A percentile compares a stretch with the other conserved stretches of the same genome.
phyloP scores from a whole-genome alignment of 345 rosid genomes.

The Dovyalis caffra region DNA sequence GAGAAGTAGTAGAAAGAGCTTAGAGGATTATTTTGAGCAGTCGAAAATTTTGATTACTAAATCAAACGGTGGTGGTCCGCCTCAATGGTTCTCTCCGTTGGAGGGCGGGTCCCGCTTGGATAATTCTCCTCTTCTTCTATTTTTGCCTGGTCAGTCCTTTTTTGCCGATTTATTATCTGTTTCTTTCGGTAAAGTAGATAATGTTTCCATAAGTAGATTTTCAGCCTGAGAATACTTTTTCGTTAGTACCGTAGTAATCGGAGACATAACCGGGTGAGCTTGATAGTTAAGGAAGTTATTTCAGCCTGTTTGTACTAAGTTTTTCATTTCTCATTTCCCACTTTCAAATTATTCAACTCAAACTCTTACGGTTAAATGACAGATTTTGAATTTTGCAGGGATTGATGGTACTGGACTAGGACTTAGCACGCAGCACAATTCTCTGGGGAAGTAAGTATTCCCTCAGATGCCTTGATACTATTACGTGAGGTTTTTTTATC shows the following conservation, averaged over 20 bases:
- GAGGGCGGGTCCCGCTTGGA: conserved; percentile 45
- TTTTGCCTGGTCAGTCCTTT: conserved; percentile 54
- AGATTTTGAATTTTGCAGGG: conserved; percentile 29
- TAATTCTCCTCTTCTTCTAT: conserved; percentile 68
- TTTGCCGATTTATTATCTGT: no score
- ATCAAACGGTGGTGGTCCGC: conserved; percentile 50
- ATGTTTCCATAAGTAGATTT: no score
- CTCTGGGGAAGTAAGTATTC: conserved; percentile 57
- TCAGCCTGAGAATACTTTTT: no score
- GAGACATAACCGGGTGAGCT: no score
- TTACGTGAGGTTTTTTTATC: no score
- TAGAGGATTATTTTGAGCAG: conserved; percentile 50
- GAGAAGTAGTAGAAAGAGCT: conserved; percentile 16
- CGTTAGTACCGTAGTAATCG: no score
- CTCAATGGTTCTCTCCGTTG: conserved; percentile 75
- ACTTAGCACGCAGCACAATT: conserved; percentile 47
- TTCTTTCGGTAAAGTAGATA: no score
- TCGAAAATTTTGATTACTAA: conserved; percentile 43
- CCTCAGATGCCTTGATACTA: not conserved
- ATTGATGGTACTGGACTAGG: conserved; percentile 73
- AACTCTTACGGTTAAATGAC: no score
- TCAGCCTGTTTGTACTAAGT: no score
- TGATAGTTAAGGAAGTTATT: no score
- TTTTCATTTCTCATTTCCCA: no score
- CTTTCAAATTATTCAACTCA: no score